Evolutionary conservation across 140 eudicot genomes (phyloP).

Genomic region (Erigeron philadelphicus): DNA sequence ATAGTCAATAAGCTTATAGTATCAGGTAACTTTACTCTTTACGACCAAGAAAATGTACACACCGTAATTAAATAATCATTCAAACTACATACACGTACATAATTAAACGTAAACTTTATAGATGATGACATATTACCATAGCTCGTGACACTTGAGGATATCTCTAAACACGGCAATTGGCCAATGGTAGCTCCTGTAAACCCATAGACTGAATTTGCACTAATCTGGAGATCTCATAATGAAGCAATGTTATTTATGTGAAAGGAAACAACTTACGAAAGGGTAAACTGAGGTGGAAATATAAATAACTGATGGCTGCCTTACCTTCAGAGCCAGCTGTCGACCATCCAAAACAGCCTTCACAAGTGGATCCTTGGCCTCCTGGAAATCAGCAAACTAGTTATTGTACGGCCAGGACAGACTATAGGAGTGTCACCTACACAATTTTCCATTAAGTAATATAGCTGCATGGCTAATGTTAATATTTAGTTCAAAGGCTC

Average conservation of each 20-base stretch:
- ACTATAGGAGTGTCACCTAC: neutral
- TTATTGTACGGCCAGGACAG: slow-evolving; percentile 15
- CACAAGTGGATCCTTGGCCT: slow-evolving; percentile 94
- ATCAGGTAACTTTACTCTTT: slow-evolving; percentile 12
- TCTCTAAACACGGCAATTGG: slow-evolving; percentile 93
- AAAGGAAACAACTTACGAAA: slow-evolving; percentile 11
- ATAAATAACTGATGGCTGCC: neutral
- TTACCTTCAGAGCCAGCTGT: slow-evolving; percentile 91
- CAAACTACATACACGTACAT: slow-evolving; percentile 6
- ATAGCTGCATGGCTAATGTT: neutral
- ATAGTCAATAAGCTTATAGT: slow-evolving; percentile 17
- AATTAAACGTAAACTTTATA: slow-evolving; percentile 1
- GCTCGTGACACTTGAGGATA: slow-evolving; percentile 99
- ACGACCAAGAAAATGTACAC: slow-evolving; percentile 19
- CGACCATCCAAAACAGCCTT: slow-evolving; percentile 99
- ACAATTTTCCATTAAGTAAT: neutral
- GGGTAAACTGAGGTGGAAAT: neutral
- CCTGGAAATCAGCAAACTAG: slow-evolving; percentile 41
- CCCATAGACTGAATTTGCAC: slow-evolving; percentile 99
- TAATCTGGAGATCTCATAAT: slow-evolving; percentile 48
- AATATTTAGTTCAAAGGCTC: neutral
- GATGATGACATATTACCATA: slow-evolving; percentile 56
- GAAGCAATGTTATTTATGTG: neutral
- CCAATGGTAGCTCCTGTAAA: slow-evolving; percentile 98
- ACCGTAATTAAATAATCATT: slow-evolving; percentile 4